Conservation (phyloP, 257 asterid species). For the Solanum ossicruentum region DNA sequence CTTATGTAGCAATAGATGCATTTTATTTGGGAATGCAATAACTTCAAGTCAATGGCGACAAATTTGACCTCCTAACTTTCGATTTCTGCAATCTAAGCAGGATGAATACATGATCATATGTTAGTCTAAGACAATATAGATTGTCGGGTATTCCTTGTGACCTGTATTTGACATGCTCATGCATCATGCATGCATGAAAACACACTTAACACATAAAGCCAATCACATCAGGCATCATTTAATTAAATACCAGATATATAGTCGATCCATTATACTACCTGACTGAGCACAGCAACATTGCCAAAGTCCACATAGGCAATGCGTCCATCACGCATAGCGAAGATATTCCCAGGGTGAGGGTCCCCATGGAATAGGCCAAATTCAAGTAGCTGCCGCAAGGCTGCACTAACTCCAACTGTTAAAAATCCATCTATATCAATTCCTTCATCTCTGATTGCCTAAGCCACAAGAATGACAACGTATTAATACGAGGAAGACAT, state of each 20-base stretch:
- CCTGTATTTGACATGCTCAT: background rate
- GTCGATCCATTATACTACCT: slow-evolving; percentile 33
- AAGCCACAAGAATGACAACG: slow-evolving; percentile 13
- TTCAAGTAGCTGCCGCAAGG: slow-evolving; percentile 87
- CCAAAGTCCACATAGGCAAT: slow-evolving; percentile 98
- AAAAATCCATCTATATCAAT: slow-evolving; percentile 75
- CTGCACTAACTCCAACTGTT: slow-evolving; percentile 99
- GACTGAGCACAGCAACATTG: slow-evolving; percentile 97
- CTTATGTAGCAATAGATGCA: background rate
- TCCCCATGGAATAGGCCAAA: slow-evolving; percentile 98
- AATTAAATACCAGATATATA: background rate
- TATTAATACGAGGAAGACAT: slow-evolving; percentile 3
- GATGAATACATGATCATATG: background rate
- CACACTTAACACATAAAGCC: background rate
- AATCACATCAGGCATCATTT: background rate
- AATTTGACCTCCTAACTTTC: background rate
- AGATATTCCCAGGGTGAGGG: slow-evolving; percentile 98
- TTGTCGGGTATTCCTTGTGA: background rate
- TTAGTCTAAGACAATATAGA: background rate
- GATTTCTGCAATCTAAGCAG: background rate
- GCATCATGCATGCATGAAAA: background rate
- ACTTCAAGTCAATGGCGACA: background rate
- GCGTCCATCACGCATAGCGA: slow-evolving; percentile 99
- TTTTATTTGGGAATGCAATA: background rate
- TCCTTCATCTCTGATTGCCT: slow-evolving; percentile 89